phyloP scores from a whole-genome alignment of 495 filamentous ascomycete genomes.

The Xylaria scruposa region DNA sequence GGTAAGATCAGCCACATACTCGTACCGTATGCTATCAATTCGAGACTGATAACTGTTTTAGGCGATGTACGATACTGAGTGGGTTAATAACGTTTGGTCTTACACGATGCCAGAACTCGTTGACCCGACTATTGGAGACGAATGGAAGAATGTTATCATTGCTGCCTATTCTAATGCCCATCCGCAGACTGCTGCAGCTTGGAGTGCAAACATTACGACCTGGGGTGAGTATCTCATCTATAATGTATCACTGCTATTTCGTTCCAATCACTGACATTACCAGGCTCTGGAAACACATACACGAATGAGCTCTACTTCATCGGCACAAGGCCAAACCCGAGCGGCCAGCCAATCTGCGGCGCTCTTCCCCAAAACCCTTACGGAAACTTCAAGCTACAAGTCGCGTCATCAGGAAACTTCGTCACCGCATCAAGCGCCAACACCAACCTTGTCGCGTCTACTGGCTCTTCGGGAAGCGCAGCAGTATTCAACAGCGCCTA shows the following conservation, averaged over 20 bases:
- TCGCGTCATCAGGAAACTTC: not conserved
- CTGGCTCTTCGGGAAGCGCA: not conserved
- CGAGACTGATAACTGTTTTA: not conserved
- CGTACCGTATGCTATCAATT: not conserved
- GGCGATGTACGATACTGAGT: not conserved
- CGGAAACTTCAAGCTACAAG: constrained; percentile 1
- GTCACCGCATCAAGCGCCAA: not conserved
- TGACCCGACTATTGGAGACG: constrained; percentile 6
- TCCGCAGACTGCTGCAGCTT: not conserved
- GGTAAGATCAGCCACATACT: not conserved
- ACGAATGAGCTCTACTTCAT: constrained; percentile 3
- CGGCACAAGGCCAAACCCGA: not conserved
- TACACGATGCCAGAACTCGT: constrained; percentile 3
- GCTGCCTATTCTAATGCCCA: constrained; percentile 1
- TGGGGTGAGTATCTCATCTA: not conserved
- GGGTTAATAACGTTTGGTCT: constrained; percentile 3
- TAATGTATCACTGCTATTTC: not conserved
- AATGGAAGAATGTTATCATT: constrained; percentile 6
- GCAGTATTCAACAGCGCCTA: not conserved
- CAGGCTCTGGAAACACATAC: constrained; percentile 1
- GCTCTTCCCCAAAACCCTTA: constrained; percentile 1
- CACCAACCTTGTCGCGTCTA: not conserved
- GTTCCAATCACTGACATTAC: not conserved
- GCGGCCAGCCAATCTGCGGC: not conserved
- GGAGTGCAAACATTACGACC: not conserved